Evolutionary conservation across 176 grass and related monocot genomes (phyloP), one percentile per base, ranked within the genome.

Genomic region (Paspalum vaginatum): DNA sequence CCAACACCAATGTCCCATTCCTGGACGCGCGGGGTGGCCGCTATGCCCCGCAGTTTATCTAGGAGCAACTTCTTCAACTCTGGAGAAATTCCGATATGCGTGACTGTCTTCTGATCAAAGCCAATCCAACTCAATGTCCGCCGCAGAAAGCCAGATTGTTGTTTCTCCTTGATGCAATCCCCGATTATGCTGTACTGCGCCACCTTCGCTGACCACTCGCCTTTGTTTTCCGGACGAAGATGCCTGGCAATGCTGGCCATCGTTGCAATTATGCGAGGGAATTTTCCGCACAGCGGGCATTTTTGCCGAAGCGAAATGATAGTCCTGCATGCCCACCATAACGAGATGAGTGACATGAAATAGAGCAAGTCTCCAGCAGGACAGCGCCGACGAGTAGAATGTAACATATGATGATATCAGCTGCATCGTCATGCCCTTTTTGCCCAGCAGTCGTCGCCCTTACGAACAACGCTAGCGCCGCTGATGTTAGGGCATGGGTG

Each of bases 301-400:
- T 37, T 4, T 16, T 41, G 63, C 2, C 11, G 16, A 65, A 16
- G 16, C 7, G 38, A 18, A 8, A 65, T 7, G 63, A 38, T 64
- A 5, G 61, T 40, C 32, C 17, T 64, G 26, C 39, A 64, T 39
- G 61, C 61, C 61, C 61, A 64, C 8, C 27, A 64, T 17, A 27
- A 64, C n/a, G 61, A 64, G 67, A 70, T 49, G 41, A 70, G 49
- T 24, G 67, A 70, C 67, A 70, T 49, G 67, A 32, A 22, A 70
- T 50, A 32, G 68, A 70, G 45, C 68, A 70, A 17, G 25, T 27
- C 45, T 70, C 68, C 2, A 70, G 45, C 9, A 50, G 17, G 22
- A 50, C 26, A 5, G 68, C 68, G 11, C 68, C 68, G 8, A 70
- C 45, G 26, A 70, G 44, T 27, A 70, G 45, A 10, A 70, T 12